These are phyloP conservation scores for Angomonas deanei DNA, from an alignment of 208 protist species.

Conservation along the genomic window DNA sequence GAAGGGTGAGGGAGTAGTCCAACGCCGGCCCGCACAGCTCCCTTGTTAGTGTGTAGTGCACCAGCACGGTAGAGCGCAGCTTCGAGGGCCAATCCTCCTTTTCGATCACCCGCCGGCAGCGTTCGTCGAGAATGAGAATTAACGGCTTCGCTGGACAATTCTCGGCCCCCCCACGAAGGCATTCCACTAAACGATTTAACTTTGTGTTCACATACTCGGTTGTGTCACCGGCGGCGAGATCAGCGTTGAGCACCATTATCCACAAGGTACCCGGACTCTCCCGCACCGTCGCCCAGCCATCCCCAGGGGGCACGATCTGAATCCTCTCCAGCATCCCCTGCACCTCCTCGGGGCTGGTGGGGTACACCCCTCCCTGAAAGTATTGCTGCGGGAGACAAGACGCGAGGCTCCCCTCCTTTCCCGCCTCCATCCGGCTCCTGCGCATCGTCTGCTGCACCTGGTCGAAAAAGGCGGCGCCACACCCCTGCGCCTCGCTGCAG, in stretches of 20 bases:
- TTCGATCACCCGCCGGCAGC: slow-evolving; percentile 5
- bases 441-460: neutral
- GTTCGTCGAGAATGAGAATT: slow-evolving; percentile 26
- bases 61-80: neutral
- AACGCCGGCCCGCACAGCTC: slow-evolving; percentile 29
- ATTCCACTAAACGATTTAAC: neutral
- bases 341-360: neutral
- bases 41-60: slow-evolving; percentile 19
- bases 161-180: neutral
- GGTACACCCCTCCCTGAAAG: slow-evolving; percentile 1
- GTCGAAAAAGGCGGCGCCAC: neutral
- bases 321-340: slow-evolving; percentile 9
- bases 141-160: neutral
- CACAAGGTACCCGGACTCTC: neutral
- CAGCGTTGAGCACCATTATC: slow-evolving; percentile 8
- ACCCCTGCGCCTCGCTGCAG: no score
- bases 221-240: neutral
- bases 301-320: neutral
- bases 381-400: neutral
- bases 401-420: neutral
- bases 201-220: neutral
- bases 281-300: neutral
- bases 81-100: neutral
- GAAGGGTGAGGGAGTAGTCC: slow-evolving; percentile 31
- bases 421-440: neutral